Percentiles rank a stretch among this genome's conserved stretches.
phyloP scores from a whole-genome alignment of 345 rosid genomes.

The Gossypium australe region DNA sequence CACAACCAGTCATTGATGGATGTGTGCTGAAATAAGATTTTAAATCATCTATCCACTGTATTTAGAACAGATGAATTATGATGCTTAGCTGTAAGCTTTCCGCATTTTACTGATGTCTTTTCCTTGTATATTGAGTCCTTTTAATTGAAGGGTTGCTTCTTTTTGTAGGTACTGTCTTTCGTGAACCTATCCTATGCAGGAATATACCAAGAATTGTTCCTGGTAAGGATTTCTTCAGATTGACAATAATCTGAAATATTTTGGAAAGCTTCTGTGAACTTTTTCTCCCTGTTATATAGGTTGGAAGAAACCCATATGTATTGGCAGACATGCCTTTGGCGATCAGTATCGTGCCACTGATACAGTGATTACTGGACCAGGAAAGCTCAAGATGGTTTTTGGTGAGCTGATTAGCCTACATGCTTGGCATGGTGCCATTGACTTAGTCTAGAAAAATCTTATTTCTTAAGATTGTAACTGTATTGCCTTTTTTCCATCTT shows the following conservation, averaged over 20 bases:
- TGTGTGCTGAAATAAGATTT: slow-evolving; percentile 3
- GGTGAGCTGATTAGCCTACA: slow-evolving; percentile 45
- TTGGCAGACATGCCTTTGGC: slow-evolving; percentile 99
- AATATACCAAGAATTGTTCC: slow-evolving; percentile 89
- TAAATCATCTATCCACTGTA: not conserved
- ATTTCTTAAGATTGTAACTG: not conserved
- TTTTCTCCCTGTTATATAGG: slow-evolving; percentile 47
- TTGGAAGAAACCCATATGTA: slow-evolving; percentile 94
- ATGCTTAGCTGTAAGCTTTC: not conserved
- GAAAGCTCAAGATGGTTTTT: slow-evolving; percentile 90
- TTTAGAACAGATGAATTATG: not conserved
- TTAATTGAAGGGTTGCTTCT: slow-evolving; percentile 20
- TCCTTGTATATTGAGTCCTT: slow-evolving; percentile 7
- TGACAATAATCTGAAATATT: slow-evolving; percentile 4
- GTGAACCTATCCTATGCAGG: slow-evolving; percentile 85
- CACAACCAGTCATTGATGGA: not conserved
- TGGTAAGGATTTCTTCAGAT: slow-evolving; percentile 42
- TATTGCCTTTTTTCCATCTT: slow-evolving; percentile 3
- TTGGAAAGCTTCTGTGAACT: slow-evolving; percentile 1
- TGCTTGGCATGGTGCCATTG: slow-evolving; percentile 13
- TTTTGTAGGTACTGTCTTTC: slow-evolving; percentile 82
- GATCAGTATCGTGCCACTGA: slow-evolving; percentile 98
- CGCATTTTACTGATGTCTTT: not conserved
- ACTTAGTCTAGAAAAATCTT: slow-evolving; percentile 4
- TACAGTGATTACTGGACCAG: slow-evolving; percentile 65